Base-by-base conservation (phyloP, 257 asterid species). In the Fraxinus cuspidata region DNA sequence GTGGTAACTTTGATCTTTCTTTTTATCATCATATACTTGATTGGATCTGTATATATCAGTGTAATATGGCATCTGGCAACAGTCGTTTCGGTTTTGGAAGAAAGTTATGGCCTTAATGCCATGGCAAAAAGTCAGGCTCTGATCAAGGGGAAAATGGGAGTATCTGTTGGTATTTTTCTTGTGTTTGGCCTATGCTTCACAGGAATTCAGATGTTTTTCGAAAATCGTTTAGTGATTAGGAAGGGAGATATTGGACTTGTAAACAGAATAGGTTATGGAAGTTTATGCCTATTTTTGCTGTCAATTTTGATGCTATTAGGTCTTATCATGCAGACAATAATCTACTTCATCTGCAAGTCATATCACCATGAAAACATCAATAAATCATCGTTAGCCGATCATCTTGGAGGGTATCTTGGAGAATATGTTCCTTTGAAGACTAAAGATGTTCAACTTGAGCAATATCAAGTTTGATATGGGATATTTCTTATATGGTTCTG, bases 341-440 rank as follows among this genome's bases (percentile, higher is more conserved):
- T 66, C 44, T 76, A 76, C 51, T 76, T 76, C 70, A 40, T 76
- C 12, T 76, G 79, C 35, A 76, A 76, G 34, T 65, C 74, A 8
- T 76, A 76, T 76, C 79, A 76, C 16, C 79, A 65, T 0, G 74
- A 76, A 34, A 40, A 27, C 21, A 67, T 66, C 21, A 74, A 58
- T 58, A 58, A 58, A n/a, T 58, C 66, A 3, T 58, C 66, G 28
- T 58, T 58, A 58, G 25, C 66, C 8, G 5, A 58, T 58, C 66
- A 58, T 58, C 66, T 58, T 58, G 29, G 66, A 21, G 66, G 66
- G 11, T 58, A 58, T 58, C 66, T 58, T n/a, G 66, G 66, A 58
- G 66, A 58, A 58, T 58, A 58, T 58, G 29, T 58, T 58, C 66
- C 15, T 19, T 58, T 58, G 29, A 58, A 58, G 29, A 21, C 15